Conservation (phyloP, 2,329 filamentous ascomycete genomes). For the Epichloe amarillans region DNA sequence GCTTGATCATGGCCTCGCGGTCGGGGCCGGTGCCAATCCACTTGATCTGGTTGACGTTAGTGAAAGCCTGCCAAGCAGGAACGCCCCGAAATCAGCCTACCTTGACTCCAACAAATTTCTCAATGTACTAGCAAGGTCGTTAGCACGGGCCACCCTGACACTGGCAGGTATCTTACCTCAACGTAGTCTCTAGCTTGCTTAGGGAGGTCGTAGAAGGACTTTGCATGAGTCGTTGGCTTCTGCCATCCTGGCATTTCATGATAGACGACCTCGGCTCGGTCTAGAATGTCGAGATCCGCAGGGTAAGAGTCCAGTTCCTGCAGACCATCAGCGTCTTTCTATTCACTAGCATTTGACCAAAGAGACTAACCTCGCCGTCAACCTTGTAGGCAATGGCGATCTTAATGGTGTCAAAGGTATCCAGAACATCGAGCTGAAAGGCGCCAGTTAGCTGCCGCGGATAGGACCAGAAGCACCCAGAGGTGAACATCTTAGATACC, state of each 20-base stretch:
- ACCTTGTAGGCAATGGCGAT: neutral
- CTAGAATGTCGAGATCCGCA: slow-evolving; percentile 45
- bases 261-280: slow-evolving; percentile 51
- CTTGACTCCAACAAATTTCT: slow-evolving; percentile 15
- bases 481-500: slow-evolving; percentile 8
- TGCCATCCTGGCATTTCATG: slow-evolving; percentile 59
- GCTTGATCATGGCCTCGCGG: slow-evolving; percentile 48
- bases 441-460: neutral
- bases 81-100: slow-evolving; percentile 12
- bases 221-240: slow-evolving; percentile 44
- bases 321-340: slow-evolving; percentile 14
- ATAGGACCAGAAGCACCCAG: neutral
- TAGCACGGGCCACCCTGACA: slow-evolving; percentile 5
- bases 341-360: neutral
- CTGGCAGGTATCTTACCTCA: slow-evolving; percentile 21
- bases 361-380: slow-evolving; percentile 13
- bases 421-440: slow-evolving; percentile 12
- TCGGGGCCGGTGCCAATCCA: slow-evolving; percentile 56
- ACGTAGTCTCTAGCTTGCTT: slow-evolving; percentile 52
- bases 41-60: slow-evolving; percentile 21
- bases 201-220: slow-evolving; percentile 49
- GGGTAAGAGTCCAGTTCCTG: slow-evolving; percentile 39
- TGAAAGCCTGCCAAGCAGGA: slow-evolving; percentile 5
- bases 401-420: slow-evolving; percentile 5
- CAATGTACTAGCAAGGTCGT: slow-evolving; percentile 31